These are phyloP conservation scores for Backusella circina DNA, from an alignment of 192 early-diverging fungal genomes.

Conservation along the genomic window DNA sequence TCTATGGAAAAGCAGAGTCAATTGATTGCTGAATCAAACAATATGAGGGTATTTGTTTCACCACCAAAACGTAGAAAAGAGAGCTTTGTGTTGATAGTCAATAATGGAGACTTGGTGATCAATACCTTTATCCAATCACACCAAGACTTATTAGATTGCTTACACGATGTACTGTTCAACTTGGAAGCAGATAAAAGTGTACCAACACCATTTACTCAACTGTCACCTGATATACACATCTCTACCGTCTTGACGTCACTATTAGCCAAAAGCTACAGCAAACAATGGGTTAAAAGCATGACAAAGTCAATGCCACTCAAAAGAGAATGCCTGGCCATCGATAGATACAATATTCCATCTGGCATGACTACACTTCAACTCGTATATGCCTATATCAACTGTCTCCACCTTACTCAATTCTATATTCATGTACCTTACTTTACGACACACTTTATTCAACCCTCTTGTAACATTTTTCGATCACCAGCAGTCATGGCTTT, in stretches of 20 bases:
- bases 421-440: constrained; percentile 10
- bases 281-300: neutral
- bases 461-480: too few species aligned
- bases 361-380: neutral
- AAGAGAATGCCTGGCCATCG: neutral
- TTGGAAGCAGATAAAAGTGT: neutral
- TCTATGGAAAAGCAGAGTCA: neutral
- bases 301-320: neutral
- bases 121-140: constrained; percentile 6
- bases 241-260: neutral
- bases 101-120: neutral
- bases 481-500: too few species aligned
- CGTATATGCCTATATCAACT: neutral
- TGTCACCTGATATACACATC: neutral
- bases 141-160: neutral
- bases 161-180: neutral
- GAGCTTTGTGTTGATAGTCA: neutral
- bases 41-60: neutral
- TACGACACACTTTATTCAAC: neutral
- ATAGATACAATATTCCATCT: neutral
- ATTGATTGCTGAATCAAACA: neutral
- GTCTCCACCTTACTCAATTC: neutral
- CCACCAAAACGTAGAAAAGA: neutral
- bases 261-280: neutral
- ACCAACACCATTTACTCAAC: neutral